Conservation (phyloP, 2,329 filamentous ascomycete genomes). For the Emergomyces pasteurianus region DNA sequence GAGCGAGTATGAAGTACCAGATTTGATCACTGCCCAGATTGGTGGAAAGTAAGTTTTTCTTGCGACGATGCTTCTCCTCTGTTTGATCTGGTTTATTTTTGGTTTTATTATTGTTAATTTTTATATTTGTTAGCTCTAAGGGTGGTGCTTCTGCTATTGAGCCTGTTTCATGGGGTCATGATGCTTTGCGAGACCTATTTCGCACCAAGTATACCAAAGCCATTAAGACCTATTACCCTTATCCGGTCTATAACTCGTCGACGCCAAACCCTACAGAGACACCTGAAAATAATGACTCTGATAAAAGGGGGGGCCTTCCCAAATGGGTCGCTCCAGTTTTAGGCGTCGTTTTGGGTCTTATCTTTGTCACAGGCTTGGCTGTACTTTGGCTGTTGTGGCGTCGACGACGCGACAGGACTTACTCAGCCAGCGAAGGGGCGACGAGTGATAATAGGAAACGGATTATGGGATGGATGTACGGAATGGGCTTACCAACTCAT, state of each 20-base stretch:
- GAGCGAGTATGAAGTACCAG: constrained; percentile 21
- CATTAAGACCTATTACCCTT: constrained; percentile 51
- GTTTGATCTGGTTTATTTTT: constrained; percentile 4
- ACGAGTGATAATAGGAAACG: constrained; percentile 38
- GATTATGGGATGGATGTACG: constrained; percentile 43
- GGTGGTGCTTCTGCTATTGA: constrained; percentile 20
- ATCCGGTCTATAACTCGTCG: constrained; percentile 19
- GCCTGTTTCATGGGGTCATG: constrained; percentile 35
- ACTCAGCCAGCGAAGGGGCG: constrained; percentile 25
- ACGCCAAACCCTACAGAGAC: constrained; percentile 11
- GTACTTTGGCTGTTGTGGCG: constrained; percentile 43
- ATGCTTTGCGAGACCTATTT: constrained; percentile 43
- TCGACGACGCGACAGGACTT: constrained; percentile 28
- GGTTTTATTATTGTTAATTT: too few relatives aligned
- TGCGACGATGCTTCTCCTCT: not conserved
- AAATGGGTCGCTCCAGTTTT: constrained; percentile 50
- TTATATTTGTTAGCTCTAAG: constrained; percentile 12
- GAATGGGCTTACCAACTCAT: constrained; percentile 26
- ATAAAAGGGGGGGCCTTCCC: constrained; percentile 31
- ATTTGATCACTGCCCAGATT: constrained; percentile 20
- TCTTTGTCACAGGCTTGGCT: constrained; percentile 43
- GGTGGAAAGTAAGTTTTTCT: constrained; percentile 23
- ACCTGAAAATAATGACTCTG: constrained; percentile 8
- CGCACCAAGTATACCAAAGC: constrained; percentile 41
- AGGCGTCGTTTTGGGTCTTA: constrained; percentile 48